Conservation (phyloP, 257 asterid genomes). For the Solanum appendiculatum region DNA sequence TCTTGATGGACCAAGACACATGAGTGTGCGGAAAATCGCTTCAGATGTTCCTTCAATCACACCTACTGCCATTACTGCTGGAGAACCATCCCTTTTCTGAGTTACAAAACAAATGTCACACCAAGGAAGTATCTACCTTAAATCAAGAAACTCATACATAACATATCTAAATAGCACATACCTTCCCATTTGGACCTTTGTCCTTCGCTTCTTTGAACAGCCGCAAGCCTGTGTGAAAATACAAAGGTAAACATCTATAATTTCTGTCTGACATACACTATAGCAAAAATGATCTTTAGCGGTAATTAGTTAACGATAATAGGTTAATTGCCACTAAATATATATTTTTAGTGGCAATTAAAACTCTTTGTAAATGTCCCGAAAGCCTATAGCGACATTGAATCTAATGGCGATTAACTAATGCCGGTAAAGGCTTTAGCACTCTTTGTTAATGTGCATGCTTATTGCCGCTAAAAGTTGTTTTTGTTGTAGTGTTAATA, state of each 20-base stretch:
- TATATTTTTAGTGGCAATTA: no score
- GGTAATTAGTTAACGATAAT: no score
- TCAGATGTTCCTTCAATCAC: slow-evolving; percentile 68
- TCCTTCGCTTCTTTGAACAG: slow-evolving; percentile 86
- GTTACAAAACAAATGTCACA: not conserved
- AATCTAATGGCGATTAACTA: no score
- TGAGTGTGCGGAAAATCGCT: slow-evolving; percentile 63
- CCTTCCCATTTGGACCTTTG: slow-evolving; percentile 52
- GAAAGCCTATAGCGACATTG: no score
- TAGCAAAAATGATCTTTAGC: no score
- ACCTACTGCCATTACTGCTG: slow-evolving; percentile 97
- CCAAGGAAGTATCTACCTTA: not conserved
- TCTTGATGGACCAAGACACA: slow-evolving; percentile 85
- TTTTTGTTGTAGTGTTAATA: no score
- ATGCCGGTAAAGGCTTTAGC: no score
- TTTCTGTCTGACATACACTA: not conserved
- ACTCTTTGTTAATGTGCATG: no score
- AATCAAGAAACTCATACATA: not conserved
- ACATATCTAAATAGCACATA: slow-evolving; percentile 5
- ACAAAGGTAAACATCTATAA: not conserved
- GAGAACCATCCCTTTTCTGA: slow-evolving; percentile 60
- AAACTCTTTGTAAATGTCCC: no score
- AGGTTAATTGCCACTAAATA: no score
- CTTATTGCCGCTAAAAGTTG: no score
- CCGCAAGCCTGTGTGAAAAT: slow-evolving; percentile 51